phyloP scores from a whole-genome alignment of 768 basidiomycete genomes.

The Lactarius indigo region DNA sequence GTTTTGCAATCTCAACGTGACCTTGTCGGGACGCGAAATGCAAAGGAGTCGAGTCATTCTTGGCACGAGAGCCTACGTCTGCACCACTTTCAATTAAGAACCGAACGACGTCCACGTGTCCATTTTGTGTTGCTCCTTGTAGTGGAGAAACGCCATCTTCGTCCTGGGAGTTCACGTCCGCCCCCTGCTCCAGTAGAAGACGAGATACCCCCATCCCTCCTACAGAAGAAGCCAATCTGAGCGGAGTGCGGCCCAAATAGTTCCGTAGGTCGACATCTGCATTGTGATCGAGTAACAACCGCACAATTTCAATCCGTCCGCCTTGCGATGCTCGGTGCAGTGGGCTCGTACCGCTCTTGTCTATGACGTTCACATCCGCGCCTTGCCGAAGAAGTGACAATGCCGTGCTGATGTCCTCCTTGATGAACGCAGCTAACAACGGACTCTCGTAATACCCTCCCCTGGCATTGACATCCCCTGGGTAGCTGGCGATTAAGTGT shows the following conservation, averaged over 20 bases:
- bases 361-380: background rate
- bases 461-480: background rate
- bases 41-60: too few species aligned
- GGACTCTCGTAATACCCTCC: background rate
- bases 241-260: background rate
- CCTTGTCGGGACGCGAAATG: too few species aligned
- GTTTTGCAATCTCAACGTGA: too few species aligned
- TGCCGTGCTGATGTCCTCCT: background rate
- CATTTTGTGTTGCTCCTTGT: background rate
- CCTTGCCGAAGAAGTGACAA: background rate
- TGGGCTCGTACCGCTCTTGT: background rate
- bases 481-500: background rate
- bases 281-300: slow-evolving; percentile 1
- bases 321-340: background rate
- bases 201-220: background rate
- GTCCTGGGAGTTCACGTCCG: background rate
- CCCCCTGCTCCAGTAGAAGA: background rate
- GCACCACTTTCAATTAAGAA: background rate
- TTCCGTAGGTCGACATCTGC: background rate
- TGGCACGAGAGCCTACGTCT: background rate
- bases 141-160: background rate
- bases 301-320: background rate
- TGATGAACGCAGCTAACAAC: background rate
- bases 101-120: background rate
- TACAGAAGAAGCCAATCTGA: background rate